A percentile compares a stretch with the other conserved stretches of the same genome.
Conservation (phyloP, 257 asterid species). For the Marsdenia floribunda region DNA sequence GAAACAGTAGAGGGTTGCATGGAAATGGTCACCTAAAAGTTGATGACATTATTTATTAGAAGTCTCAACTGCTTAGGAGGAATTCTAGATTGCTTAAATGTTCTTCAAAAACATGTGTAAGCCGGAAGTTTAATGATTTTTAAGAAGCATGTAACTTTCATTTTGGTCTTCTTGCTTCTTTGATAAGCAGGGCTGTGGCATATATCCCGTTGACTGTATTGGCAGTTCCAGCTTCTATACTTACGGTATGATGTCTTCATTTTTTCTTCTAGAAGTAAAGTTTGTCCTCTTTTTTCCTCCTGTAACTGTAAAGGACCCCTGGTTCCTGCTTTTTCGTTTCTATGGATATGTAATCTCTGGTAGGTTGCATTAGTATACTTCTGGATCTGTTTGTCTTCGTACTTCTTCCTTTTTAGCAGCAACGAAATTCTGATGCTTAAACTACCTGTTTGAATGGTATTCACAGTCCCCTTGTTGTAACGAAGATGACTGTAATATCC, state of each 20-base stretch:
- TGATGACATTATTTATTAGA: background rate
- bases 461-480: background rate
- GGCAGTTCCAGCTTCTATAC: constrained; percentile 97
- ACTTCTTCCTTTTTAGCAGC: background rate
- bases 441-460: background rate
- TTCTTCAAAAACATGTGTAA: background rate
- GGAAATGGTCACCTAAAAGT: background rate
- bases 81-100: background rate
- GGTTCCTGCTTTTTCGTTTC: background rate
- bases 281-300: background rate
- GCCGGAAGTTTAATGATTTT: background rate
- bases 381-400: background rate
- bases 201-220: constrained; percentile 86
- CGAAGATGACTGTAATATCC: background rate
- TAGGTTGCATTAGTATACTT: background rate
- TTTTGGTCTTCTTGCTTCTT: constrained; percentile 15
- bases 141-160: background rate
- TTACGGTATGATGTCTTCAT: constrained; percentile 53
- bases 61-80: background rate
- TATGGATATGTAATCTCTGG: background rate
- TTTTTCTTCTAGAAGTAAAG: background rate
- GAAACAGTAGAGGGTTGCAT: background rate
- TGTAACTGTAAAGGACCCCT: background rate
- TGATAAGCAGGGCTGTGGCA: constrained; percentile 76
- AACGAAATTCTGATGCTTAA: background rate